A percentile compares a stretch with the other conserved stretches of the same genome.
phyloP scores from a whole-genome alignment of 2,329 filamentous ascomycete genomes.

The Parasarocladium wereldwijsianum region DNA sequence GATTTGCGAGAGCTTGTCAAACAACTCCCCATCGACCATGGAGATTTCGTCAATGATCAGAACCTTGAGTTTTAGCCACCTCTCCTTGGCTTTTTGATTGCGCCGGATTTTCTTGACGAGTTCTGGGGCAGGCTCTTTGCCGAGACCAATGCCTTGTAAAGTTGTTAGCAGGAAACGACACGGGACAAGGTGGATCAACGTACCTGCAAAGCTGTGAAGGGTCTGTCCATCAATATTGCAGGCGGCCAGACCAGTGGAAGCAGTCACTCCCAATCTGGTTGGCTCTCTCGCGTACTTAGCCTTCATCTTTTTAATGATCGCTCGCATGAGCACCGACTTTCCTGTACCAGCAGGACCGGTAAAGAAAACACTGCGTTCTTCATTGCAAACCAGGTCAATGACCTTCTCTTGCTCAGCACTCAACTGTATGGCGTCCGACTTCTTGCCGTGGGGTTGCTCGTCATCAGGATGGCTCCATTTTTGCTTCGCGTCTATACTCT shows the following conservation, averaged over 20 bases:
- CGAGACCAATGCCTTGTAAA: conserved; percentile 58
- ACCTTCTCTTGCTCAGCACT: conserved; percentile 81
- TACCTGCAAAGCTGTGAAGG: conserved; percentile 82
- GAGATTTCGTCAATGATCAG: conserved; percentile 91
- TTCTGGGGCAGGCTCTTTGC: conserved; percentile 70
- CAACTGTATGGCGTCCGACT: conserved; percentile 47
- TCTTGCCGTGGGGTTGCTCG: conserved; percentile 18
- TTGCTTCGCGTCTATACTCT: conserved; percentile 20
- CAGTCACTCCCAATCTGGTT: conserved; percentile 82
- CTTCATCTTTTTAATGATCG: conserved; percentile 72
- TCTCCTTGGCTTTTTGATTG: conserved; percentile 73
- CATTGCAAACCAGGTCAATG: conserved; percentile 64
- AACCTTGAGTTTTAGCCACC: conserved; percentile 80
- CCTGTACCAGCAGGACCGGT: conserved; percentile 93
- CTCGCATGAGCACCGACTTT: conserved; percentile 88
- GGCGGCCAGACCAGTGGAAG: conserved; percentile 87
- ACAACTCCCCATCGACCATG: conserved; percentile 95
- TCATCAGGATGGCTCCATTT: conserved; percentile 28
- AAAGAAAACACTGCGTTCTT: conserved; percentile 86
- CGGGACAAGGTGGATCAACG: conserved; percentile 1
- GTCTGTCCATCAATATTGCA: conserved; percentile 96
- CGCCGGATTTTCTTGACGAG: conserved; percentile 82
- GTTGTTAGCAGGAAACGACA: conserved; percentile 2
- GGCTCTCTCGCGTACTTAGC: conserved; percentile 62
- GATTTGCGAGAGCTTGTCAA: conserved; percentile 87